Conservation (phyloP, 1,284 basidiomycete genomes). For the Neolentinus lepideus region DNA sequence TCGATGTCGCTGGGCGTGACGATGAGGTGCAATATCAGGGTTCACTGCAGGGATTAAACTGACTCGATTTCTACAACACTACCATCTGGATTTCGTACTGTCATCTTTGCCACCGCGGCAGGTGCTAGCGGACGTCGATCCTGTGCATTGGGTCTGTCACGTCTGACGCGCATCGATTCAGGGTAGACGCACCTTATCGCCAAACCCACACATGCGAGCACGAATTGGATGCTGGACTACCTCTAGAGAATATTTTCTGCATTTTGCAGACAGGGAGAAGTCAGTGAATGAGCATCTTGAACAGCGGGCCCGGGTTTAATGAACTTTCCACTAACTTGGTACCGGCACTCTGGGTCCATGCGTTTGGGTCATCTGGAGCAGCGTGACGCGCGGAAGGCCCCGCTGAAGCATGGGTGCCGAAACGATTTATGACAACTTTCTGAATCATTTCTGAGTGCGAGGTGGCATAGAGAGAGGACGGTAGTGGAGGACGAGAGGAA, state of each 20-base stretch:
- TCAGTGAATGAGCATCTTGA: neutral
- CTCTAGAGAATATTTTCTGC: constrained; percentile 74
- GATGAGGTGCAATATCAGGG: constrained; percentile 8
- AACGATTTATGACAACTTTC: constrained; percentile 1
- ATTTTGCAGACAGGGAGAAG: constrained; percentile 4
- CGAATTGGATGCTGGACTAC: constrained; percentile 83
- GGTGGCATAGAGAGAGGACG: neutral
- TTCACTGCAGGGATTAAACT: constrained; percentile 25
- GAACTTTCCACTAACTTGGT: constrained; percentile 38
- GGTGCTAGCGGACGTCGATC: constrained; percentile 88
- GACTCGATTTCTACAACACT: constrained; percentile 72
- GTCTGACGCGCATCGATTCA: neutral
- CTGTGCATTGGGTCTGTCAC: constrained; percentile 28
- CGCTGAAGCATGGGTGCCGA: neutral
- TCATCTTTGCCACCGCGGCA: constrained; percentile 80
- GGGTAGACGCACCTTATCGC: constrained; percentile 69
- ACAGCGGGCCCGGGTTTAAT: constrained; percentile 1
- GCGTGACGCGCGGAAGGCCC: constrained; percentile 17
- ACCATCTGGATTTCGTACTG: constrained; percentile 62
- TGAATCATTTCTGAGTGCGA: constrained; percentile 2
- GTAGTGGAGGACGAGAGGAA: neutral
- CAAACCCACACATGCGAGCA: constrained; percentile 91
- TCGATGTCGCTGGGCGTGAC: constrained; percentile 61
- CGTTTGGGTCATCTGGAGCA: constrained; percentile 30
- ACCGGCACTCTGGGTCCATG: constrained; percentile 55